Percentiles rank a stretch among this genome's conserved stretches.
phyloP scores from a whole-genome alignment of 148 eudicot species.

The Spergularia bocconei region DNA sequence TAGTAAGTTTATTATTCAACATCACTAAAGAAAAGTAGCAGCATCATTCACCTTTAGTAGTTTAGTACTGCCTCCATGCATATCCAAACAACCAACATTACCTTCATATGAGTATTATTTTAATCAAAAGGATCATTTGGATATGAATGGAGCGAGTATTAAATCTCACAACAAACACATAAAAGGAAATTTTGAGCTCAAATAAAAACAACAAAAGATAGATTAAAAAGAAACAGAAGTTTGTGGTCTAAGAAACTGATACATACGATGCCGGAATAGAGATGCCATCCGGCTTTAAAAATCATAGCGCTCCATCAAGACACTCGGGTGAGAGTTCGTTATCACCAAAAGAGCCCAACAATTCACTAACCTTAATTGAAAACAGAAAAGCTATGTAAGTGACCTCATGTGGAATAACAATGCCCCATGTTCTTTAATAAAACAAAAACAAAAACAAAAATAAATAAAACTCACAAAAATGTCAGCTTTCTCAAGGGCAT shows the following conservation, averaged over 20 bases:
- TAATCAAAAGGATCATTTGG: no score
- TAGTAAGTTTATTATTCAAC: no score
- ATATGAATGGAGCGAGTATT: no score
- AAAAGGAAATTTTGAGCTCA: no score
- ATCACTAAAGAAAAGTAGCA: no score
- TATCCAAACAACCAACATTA: no score
- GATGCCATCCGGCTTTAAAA: constrained; percentile 85
- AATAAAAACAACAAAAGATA: no score
- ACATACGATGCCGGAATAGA: constrained; percentile 96
- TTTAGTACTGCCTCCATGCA: no score
- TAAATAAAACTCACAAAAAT: constrained; percentile 57
- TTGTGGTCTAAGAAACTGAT: background rate
- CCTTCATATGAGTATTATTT: no score
- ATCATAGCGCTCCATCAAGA: constrained; percentile 93
- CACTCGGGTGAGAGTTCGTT: constrained; percentile 99
- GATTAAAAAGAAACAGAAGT: background rate
- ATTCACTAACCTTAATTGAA: constrained; percentile 79
- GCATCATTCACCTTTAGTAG: no score
- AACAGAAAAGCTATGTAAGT: constrained; percentile 8
- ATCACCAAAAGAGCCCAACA: constrained; percentile 97
- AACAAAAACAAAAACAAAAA: no score
- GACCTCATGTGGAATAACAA: constrained; percentile 7
- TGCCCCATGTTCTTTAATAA: background rate
- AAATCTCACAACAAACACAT: no score
- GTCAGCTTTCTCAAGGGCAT: constrained; percentile 97